A percentile compares a stretch with the other conserved stretches of the same genome.
These are phyloP conservation scores for Toxoplasma gondii DNA, from an alignment of 169 alveolate genomes.

Conservation along the genomic window DNA sequence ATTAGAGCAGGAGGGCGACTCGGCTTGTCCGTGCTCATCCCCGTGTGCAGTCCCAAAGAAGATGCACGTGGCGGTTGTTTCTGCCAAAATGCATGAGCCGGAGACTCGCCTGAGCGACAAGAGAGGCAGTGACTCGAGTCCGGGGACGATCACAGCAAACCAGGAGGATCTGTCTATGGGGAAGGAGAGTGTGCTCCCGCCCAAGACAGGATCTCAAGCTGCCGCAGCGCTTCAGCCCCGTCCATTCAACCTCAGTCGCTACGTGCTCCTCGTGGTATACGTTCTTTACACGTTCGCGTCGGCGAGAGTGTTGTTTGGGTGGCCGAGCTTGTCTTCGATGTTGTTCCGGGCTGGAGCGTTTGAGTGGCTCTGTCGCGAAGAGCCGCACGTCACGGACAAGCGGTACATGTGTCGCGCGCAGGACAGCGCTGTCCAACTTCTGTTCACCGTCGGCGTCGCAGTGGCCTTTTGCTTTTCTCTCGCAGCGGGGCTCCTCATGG, in stretches of 20 bases:
- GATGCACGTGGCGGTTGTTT: too few relatives aligned
- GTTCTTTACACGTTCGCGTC: slow-evolving; percentile 32
- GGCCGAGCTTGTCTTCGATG: slow-evolving; percentile 63
- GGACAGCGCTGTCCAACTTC: slow-evolving; percentile 47
- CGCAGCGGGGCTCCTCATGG: slow-evolving; percentile 52
- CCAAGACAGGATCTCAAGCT: background rate
- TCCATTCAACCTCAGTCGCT: slow-evolving; percentile 45
- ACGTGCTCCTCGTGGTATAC: slow-evolving; percentile 39
- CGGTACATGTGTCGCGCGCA: slow-evolving; percentile 56
- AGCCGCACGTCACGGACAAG: background rate
- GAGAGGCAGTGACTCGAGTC: too few relatives aligned
- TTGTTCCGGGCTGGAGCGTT: slow-evolving; percentile 45
- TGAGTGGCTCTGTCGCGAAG: slow-evolving; percentile 34
- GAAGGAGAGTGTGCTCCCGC: background rate
- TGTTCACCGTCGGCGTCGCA: slow-evolving; percentile 46
- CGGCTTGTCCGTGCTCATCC: too few relatives aligned
- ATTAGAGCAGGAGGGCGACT: too few relatives aligned
- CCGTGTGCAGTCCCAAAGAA: too few relatives aligned
- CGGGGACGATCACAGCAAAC: too few relatives aligned
- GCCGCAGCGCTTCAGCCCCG: slow-evolving; percentile 58
- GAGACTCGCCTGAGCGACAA: too few relatives aligned
- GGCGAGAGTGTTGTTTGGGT: slow-evolving; percentile 60
- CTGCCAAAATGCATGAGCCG: too few relatives aligned
- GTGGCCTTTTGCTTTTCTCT: slow-evolving; percentile 45
- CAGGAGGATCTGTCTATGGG: too few relatives aligned